A percentile compares a stretch with the other conserved stretches of the same genome.
phyloP scores from a whole-genome alignment of 2,329 filamentous ascomycete species.

The Davidsoniella neocaledoniae region DNA sequence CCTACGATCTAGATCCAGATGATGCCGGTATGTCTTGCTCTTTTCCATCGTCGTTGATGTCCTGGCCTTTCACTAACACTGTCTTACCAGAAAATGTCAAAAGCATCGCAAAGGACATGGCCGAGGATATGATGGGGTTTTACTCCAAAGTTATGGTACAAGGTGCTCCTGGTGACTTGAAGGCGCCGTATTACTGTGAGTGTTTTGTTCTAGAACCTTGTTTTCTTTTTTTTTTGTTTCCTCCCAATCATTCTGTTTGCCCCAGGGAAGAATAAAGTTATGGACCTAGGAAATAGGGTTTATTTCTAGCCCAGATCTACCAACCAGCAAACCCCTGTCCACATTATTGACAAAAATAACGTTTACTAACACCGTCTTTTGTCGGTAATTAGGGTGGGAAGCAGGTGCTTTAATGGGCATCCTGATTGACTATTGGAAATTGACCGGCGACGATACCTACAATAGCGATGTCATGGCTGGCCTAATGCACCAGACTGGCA shows the following conservation, averaged over 20 bases:
- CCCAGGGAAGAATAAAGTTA: not conserved
- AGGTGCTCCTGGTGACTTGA: conserved; percentile 19
- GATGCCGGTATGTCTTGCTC: conserved; percentile 4
- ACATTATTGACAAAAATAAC: not conserved
- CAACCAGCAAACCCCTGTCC: not conserved
- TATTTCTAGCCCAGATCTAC: too few species aligned
- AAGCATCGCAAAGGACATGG: conserved; percentile 31
- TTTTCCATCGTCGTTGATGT: not conserved
- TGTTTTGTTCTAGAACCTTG: not conserved
- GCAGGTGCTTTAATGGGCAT: conserved; percentile 55
- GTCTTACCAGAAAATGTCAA: conserved; percentile 30
- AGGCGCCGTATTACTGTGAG: conserved; percentile 12
- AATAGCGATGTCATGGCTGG: conserved; percentile 51
- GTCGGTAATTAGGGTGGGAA: conserved; percentile 44
- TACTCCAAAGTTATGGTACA: conserved; percentile 17
- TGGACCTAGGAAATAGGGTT: too few species aligned
- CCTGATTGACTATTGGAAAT: conserved; percentile 72
- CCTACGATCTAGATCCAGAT: conserved; percentile 23
- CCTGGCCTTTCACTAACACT: conserved; percentile 1
- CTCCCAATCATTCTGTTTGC: not conserved
- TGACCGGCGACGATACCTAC: conserved; percentile 57
- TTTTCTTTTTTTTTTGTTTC: not conserved
- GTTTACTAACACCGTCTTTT: conserved; percentile 18
- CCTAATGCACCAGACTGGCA: conserved; percentile 58
- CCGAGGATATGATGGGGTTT: conserved; percentile 30